Percentiles rank a stretch among this genome's conserved stretches.
These are phyloP conservation scores for Leucoagaricus sp. DNA, from an alignment of 1,284 basidiomycete species.

Conservation along the genomic window DNA sequence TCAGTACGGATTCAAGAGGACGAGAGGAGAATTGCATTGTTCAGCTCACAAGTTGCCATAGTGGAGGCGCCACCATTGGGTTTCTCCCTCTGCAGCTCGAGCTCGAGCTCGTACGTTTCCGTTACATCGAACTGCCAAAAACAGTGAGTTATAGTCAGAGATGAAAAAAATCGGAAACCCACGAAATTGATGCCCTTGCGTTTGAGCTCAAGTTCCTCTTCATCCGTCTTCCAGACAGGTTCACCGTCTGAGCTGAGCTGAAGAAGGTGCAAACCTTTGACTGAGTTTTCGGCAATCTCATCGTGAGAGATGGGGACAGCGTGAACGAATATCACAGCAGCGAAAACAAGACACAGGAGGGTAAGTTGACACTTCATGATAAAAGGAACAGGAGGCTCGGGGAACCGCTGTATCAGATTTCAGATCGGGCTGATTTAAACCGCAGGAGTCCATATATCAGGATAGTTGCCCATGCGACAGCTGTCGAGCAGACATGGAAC, in stretches of 20 bases:
- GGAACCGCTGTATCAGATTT: background rate
- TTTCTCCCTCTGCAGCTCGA: conserved; percentile 20
- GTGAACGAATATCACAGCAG: conserved; percentile 23
- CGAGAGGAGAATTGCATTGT: background rate
- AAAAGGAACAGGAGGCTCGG: background rate
- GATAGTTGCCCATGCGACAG: background rate
- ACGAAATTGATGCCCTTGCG: conserved; percentile 36
- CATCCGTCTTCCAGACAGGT: conserved; percentile 52
- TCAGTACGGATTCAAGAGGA: no score
- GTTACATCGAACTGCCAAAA: conserved; percentile 45
- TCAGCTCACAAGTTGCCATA: conserved; percentile 29
- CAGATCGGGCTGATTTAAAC: conserved; percentile 4
- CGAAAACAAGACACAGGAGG: conserved; percentile 22
- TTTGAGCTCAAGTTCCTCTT: conserved; percentile 36
- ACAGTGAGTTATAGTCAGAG: background rate
- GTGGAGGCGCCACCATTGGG: conserved; percentile 15
- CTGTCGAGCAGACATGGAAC: background rate
- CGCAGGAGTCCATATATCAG: background rate
- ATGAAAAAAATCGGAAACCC: conserved; percentile 14
- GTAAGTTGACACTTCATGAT: conserved; percentile 13
- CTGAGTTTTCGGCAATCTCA: conserved; percentile 37
- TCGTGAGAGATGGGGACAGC: conserved; percentile 32
- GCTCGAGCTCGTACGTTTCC: conserved; percentile 53
- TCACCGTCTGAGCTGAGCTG: conserved; percentile 43
- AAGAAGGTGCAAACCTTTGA: conserved; percentile 48